phyloP scores from a whole-genome alignment of 2,329 filamentous ascomycete genomes.

The Exophiala phaeomuriformis region DNA sequence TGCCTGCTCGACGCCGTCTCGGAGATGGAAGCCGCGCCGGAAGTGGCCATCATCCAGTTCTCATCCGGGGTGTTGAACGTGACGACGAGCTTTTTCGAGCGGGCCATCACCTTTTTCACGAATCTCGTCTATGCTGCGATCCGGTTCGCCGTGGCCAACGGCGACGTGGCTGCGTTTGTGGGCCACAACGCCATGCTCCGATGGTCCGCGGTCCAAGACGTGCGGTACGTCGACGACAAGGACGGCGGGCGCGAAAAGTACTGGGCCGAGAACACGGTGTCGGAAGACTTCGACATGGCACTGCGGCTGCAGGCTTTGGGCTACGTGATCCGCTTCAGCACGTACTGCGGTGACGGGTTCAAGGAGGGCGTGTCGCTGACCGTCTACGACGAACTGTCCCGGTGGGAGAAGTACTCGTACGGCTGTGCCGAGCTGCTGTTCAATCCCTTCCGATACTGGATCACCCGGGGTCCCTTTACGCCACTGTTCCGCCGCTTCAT shows the following conservation, averaged over 20 bases:
- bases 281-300: constrained; percentile 70
- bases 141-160: constrained; percentile 60
- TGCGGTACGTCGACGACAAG: constrained; percentile 37
- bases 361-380: constrained; percentile 77
- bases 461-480: constrained; percentile 67
- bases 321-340: constrained; percentile 60
- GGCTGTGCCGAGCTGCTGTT: constrained; percentile 78
- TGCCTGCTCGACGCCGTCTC: constrained; percentile 62
- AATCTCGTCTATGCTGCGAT: constrained; percentile 70
- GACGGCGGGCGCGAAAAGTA: constrained; percentile 55
- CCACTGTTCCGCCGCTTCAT: constrained; percentile 69
- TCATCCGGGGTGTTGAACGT: constrained; percentile 72
- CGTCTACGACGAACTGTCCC: constrained; percentile 74
- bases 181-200: constrained; percentile 70
- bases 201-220: constrained; percentile 58
- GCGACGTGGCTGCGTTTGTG: constrained; percentile 67
- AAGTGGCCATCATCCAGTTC: constrained; percentile 66
- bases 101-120: constrained; percentile 70
- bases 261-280: constrained; percentile 70
- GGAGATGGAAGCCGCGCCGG: constrained; percentile 63
- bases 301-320: constrained; percentile 64
- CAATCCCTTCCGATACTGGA: constrained; percentile 67
- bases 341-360: constrained; percentile 63
- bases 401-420: constrained; percentile 83
- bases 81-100: constrained; percentile 64